Conservation (phyloP, 192 early-diverging fungal genomes). For the Rhizophagus sp. region DNA sequence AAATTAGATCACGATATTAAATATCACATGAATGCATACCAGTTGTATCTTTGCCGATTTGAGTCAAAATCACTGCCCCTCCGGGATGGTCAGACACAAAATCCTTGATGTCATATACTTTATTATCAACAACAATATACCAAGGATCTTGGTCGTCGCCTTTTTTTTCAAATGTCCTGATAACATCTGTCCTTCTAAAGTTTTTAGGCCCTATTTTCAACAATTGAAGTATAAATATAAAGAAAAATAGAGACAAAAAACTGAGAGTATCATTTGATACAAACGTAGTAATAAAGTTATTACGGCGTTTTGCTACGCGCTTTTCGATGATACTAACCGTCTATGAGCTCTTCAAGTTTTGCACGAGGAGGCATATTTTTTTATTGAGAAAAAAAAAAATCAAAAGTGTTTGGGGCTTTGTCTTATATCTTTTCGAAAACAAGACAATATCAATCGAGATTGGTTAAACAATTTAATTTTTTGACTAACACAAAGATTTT, state of each 20-base stretch:
- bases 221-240: not conserved
- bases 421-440: too few relatives aligned
- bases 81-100: constrained; percentile 79
- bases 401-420: too few relatives aligned
- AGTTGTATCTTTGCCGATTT: constrained; percentile 71
- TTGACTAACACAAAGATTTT: not conserved
- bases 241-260: not conserved
- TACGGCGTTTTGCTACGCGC: too few relatives aligned
- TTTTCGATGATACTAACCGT: not conserved
- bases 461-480: not conserved
- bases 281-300: not conserved
- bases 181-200: constrained; percentile 40
- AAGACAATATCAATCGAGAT: not conserved
- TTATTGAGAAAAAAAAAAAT: not conserved
- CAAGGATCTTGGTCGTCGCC: constrained; percentile 41
- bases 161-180: constrained; percentile 34
- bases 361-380: not conserved
- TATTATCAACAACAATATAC: constrained; percentile 73
- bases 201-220: constrained; percentile 34
- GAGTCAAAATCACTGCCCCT: constrained; percentile 72
- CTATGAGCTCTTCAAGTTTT: not conserved
- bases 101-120: constrained; percentile 79
- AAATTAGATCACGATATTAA: not conserved
- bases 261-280: not conserved
- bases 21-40: constrained; percentile 41